Conservation (phyloP, 2,329 filamentous ascomycete species). For the Arthrobotrys sinensis region DNA sequence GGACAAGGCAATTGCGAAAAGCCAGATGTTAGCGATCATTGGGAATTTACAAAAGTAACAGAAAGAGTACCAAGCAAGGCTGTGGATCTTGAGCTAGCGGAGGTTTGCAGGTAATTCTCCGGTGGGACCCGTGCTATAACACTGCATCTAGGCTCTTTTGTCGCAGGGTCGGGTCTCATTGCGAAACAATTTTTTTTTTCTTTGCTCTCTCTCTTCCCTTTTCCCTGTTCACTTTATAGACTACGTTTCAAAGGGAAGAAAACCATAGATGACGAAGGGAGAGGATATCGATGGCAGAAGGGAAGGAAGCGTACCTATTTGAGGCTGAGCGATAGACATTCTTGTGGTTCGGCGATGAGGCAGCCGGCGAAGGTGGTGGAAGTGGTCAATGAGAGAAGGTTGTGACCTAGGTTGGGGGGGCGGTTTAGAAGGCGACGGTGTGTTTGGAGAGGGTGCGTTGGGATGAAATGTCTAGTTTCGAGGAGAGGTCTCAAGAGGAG, state of each 20-base stretch:
- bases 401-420: slow-evolving; percentile 1
- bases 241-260: slow-evolving; percentile 13
- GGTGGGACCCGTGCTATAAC: slow-evolving; percentile 10
- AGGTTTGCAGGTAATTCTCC: slow-evolving; percentile 22
- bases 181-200: slow-evolving; percentile 23
- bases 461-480: slow-evolving; percentile 48
- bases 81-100: slow-evolving; percentile 44
- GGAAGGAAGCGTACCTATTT: slow-evolving; percentile 49
- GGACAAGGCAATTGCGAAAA: slow-evolving; percentile 39
- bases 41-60: slow-evolving; percentile 56
- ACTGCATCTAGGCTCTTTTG: not conserved
- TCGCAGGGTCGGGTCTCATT: slow-evolving; percentile 35
- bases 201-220: not conserved
- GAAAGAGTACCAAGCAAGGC: slow-evolving; percentile 28
- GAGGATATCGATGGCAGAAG: not conserved
- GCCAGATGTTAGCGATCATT: slow-evolving; percentile 30
- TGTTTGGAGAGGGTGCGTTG: slow-evolving; percentile 28
- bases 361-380: slow-evolving; percentile 26
- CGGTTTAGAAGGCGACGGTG: slow-evolving; percentile 12
- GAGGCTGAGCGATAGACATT: slow-evolving; percentile 59
- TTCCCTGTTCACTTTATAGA: not conserved
- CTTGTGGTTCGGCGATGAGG: slow-evolving; percentile 16
- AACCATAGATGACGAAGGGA: not conserved
- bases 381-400: slow-evolving; percentile 11
- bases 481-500: slow-evolving; percentile 10